A percentile compares a stretch with the other conserved stretches of the same genome.
Conservation (phyloP, 345 rosid genomes). For the Corymbia maculata region DNA sequence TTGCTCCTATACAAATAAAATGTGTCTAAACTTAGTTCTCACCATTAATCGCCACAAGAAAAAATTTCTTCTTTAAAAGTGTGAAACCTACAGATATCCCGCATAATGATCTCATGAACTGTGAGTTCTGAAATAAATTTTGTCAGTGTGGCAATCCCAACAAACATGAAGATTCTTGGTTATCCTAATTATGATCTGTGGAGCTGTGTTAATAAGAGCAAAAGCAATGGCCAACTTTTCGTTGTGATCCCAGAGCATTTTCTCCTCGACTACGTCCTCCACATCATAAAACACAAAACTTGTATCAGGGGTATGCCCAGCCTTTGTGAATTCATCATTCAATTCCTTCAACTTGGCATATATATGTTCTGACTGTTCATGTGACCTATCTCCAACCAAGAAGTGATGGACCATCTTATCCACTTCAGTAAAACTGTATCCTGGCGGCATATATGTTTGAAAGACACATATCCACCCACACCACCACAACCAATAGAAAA, state of each 20-base stretch:
- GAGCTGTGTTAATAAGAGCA: conserved; percentile 4
- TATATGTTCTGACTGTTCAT: not conserved
- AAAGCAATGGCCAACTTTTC: conserved; percentile 12
- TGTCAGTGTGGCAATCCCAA: conserved; percentile 5
- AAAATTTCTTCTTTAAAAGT: not conserved
- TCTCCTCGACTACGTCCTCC: conserved; percentile 8
- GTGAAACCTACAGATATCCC: conserved; percentile 4
- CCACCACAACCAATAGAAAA: not conserved
- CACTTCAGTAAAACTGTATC: conserved; percentile 13
- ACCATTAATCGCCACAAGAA: not conserved
- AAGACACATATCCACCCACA: conserved; percentile 15
- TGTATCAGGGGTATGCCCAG: conserved; percentile 6
- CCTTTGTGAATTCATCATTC: not conserved
- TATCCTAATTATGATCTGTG: conserved; percentile 7
- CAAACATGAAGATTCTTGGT: conserved; percentile 2
- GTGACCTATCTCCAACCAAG: conserved; percentile 10
- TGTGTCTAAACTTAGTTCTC: not conserved
- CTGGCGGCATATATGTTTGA: conserved; percentile 12
- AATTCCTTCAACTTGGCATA: conserved; percentile 5
- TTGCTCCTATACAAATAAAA: not conserved
- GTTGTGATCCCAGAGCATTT: conserved; percentile 3
- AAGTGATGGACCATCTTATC: conserved; percentile 3
- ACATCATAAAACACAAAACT: conserved; percentile 6
- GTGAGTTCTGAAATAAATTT: conserved; percentile 9
- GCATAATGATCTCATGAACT: conserved; percentile 3